Base-by-base conservation (phyloP, 345 rosid species). In the Ceriops tagal region DNA sequence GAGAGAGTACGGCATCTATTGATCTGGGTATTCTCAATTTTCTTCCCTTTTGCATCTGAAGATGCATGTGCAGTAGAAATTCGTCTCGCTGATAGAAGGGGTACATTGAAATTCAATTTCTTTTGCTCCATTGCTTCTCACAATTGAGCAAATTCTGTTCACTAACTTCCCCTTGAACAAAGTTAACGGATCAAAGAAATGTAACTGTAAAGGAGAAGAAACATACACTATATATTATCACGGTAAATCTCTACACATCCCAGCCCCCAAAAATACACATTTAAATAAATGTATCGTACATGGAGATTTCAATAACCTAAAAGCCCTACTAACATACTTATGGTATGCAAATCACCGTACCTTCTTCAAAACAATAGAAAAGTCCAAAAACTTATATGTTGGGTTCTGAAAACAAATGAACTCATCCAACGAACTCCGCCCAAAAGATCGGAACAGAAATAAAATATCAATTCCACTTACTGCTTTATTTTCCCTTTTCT, bases 41-140 rank as follows among this genome's bases (percentile, higher is more conserved):
- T 73, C 62, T 80, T 82, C 32, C 60, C 75, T 51, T 75, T 65
- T 24, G 59, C 71, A 64, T 55, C 77, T 1, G 83, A 59, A 76
- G 91, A 77, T 60, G 64, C 67, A 1, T 77, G 75, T 51, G 74
- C 28, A 16, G 79, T 61, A 6, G 83, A 80, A 68, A 74, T 73
- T 69, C 96, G 81, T 78, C 99, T 84, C 78, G 84, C 93, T 16
- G 99, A 92, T 57, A 92, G 78, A 71, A 95, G 88, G 2, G 97
- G 97, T 28, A 83, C 84, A 74, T 84, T 79, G 66, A 92, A 82
- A 81, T 95, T 88, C 74, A 95, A 78, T 70, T 78, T 90, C 74
- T 86, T 87, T 68, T 86, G 96, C 77, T 76, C 90, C 99, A 92
- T 90, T 15, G 13, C 64, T 61, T 31, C 5, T 43, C 68, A 20